Conservation (phyloP, 1,284 basidiomycete genomes). For the Ustilago hordei region DNA sequence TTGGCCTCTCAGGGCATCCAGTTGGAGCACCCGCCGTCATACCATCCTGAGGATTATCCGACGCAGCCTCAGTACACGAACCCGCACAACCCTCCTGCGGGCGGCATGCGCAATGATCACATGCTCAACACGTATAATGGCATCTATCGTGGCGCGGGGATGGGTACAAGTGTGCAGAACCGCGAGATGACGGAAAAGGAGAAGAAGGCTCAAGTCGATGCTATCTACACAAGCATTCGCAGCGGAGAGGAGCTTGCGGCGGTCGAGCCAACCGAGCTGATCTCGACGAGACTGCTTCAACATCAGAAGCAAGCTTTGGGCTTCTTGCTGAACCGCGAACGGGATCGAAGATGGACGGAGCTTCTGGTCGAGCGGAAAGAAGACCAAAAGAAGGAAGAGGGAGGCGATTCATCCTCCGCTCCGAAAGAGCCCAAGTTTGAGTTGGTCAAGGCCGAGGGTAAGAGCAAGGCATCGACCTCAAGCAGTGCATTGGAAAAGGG, state of each 20-base stretch:
- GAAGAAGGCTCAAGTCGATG: slow-evolving; percentile 91
- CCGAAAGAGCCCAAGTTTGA: background rate
- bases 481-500: background rate
- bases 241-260: slow-evolving; percentile 87
- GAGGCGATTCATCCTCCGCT: background rate
- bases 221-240: slow-evolving; percentile 88
- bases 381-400: background rate
- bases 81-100: slow-evolving; percentile 74
- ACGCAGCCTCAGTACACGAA: slow-evolving; percentile 81
- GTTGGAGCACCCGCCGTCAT: slow-evolving; percentile 81
- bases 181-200: slow-evolving; percentile 77
- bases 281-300: slow-evolving; percentile 90
- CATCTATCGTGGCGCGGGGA: slow-evolving; percentile 70
- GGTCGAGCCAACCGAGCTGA: slow-evolving; percentile 81
- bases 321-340: slow-evolving; percentile 92
- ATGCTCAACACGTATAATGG: slow-evolving; percentile 39
- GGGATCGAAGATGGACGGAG: slow-evolving; percentile 51
- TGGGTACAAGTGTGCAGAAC: slow-evolving; percentile 47
- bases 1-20: slow-evolving; percentile 78
- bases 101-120: slow-evolving; percentile 34
- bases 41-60: slow-evolving; percentile 75
- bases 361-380: slow-evolving; percentile 31
- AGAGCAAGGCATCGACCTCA: background rate
- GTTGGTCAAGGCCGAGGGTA: slow-evolving; percentile 18
- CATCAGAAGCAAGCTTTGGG: slow-evolving; percentile 98